Evolutionary conservation across 306 rosid genomes (phyloP), one percentile per base, ranked within the genome.

Genomic region (Styphnolobium japonicum): DNA sequence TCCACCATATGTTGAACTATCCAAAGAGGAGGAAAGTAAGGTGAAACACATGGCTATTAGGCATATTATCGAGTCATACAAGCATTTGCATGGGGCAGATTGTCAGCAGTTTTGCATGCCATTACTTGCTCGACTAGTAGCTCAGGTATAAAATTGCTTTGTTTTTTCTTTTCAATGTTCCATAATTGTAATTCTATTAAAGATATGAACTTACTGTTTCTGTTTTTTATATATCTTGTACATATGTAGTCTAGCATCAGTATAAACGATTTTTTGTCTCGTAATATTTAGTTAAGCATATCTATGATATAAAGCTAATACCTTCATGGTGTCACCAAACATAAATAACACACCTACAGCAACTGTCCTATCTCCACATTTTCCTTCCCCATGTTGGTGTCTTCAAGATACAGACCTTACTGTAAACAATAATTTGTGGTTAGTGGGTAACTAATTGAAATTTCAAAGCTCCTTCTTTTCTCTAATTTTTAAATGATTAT

Each of bases 101-200:
- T 93, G 87, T 80, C 89, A 85, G 73, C 94, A 91, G 89, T 86
- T 88, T 82, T 89, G 96, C 75, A 84, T 91, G 84, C 90, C 92
- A 66, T 87, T 95, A 80, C 95, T 95, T 73, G 92, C 98, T 76
- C 92, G 97, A 71, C 85, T 95, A 86, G 92, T 90, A 77, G 99
- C 98, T 75, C 99, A 95, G 98, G 99, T 95, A 76, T 62, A 73
- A 71, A 27, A 55, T 43, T 74, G 34, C 23, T 12, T 79, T 55
- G 48, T 78, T 80, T 48, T 5, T 40, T 15, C 48, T 12, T 74
- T 58, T 15, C 46, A 46, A 15, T 34, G 57, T 60, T 81, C 18
- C 37, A 10, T 29, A 53, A 39, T 55, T 61, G 76, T 53, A 34
- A 62, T 56, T 57, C 29, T 67, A 57, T 52, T 43, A 46, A 79